Evolutionary conservation across 176 grass and related monocot genomes (phyloP).

Genomic region (Elaeis guineensis): DNA sequence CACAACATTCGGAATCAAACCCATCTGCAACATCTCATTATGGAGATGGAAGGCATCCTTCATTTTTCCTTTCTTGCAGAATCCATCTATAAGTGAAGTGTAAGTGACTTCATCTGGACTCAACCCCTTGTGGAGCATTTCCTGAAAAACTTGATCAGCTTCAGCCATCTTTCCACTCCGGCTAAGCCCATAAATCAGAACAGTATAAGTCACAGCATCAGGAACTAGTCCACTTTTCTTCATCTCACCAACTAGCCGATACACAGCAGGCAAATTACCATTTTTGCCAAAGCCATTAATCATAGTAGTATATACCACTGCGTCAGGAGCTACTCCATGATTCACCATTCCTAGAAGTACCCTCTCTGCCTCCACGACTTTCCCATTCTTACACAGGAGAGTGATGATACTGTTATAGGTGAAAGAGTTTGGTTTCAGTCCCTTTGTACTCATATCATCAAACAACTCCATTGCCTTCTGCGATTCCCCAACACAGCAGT

Average conservation of each 20-base stretch:
- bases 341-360: constrained; percentile 61
- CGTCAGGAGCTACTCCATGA: constrained; percentile 43
- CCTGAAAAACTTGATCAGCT: constrained; percentile 50
- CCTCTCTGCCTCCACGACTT: constrained; percentile 48
- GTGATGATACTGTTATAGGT: constrained; percentile 57
- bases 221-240: constrained; percentile 40
- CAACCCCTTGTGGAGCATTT: constrained; percentile 55
- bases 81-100: constrained; percentile 75
- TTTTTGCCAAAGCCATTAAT: constrained; percentile 67
- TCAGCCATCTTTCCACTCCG: constrained; percentile 52
- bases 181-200: constrained; percentile 61
- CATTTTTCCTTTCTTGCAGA: constrained; percentile 73
- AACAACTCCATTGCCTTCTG: constrained; percentile 47
- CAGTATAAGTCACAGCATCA: constrained; percentile 64
- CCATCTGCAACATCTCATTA: constrained; percentile 56
- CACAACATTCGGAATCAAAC: constrained; percentile 72
- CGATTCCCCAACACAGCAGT: constrained; percentile 44
- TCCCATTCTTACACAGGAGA: constrained; percentile 52
- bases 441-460: constrained; percentile 50
- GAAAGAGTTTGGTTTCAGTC: constrained; percentile 46
- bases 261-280: constrained; percentile 52
- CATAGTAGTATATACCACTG: constrained; percentile 50
- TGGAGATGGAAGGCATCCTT: constrained; percentile 63
- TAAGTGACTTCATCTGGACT: constrained; percentile 62
- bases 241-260: constrained; percentile 68